Percentiles rank a stretch among this genome's conserved stretches.
Conservation (phyloP, 495 filamentous ascomycete species). For the Penicillium daleae region DNA sequence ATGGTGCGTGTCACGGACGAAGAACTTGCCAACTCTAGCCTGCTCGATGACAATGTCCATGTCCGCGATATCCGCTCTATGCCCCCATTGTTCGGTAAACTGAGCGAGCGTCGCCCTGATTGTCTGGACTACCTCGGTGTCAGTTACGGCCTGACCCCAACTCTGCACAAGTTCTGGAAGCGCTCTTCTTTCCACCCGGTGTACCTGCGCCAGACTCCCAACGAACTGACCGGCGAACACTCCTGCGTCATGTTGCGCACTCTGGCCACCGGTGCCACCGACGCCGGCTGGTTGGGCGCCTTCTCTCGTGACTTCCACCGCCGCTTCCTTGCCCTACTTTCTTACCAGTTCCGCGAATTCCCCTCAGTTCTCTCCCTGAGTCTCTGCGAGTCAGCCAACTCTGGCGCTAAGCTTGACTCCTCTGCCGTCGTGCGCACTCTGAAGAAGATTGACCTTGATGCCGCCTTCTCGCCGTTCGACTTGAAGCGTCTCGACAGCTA, state of each 20-base stretch:
- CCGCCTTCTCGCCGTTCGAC: constrained; percentile 83
- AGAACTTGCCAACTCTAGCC: constrained; percentile 75
- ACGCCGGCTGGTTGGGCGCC: constrained; percentile 82
- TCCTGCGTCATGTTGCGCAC: constrained; percentile 96
- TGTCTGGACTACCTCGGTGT: constrained; percentile 91
- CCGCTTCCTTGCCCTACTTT: constrained; percentile 83
- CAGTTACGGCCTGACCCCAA: constrained; percentile 87
- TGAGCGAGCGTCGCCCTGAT: constrained; percentile 81
- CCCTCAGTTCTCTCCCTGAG: constrained; percentile 78
- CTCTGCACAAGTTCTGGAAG: constrained; percentile 97
- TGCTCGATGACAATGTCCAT: constrained; percentile 84
- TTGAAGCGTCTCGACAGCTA: constrained; percentile 93
- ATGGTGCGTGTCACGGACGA: constrained; percentile 83
- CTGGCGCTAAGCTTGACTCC: constrained; percentile 64
- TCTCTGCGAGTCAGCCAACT: constrained; percentile 82
- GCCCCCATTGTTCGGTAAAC: constrained; percentile 88
- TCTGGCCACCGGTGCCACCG: constrained; percentile 59
- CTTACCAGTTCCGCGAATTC: constrained; percentile 90
- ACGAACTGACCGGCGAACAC: constrained; percentile 96
- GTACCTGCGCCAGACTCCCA: constrained; percentile 93
- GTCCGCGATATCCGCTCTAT: constrained; percentile 89
- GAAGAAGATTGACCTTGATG: constrained; percentile 73
- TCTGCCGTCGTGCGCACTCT: constrained; percentile 56
- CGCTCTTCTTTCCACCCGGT: constrained; percentile 82
- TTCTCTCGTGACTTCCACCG: constrained; percentile 92